Evolutionary conservation across 495 filamentous ascomycete genomes (phyloP).

Genomic region (Mytilinidion resinicola): DNA sequence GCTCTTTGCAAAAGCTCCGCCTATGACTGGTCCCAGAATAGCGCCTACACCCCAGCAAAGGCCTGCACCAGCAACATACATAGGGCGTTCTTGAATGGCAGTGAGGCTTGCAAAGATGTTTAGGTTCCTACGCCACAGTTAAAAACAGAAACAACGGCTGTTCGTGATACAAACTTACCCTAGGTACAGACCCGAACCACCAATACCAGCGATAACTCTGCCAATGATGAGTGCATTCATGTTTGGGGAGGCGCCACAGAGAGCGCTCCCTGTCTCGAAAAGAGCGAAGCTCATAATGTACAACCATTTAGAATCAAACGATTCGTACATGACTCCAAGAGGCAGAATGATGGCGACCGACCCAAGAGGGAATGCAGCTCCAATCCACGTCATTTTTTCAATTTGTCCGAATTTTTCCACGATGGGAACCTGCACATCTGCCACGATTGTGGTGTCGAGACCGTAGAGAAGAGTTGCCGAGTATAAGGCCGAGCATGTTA

Average conservation of each 20-base stretch:
- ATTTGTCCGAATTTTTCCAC: slow-evolving; percentile 26
- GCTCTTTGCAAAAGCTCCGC: no score
- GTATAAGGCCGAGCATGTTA: slow-evolving; percentile 27
- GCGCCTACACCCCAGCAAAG: no score
- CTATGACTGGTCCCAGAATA: no score
- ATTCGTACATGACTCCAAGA: slow-evolving; percentile 8
- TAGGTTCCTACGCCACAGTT: slow-evolving; percentile 4
- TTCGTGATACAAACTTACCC: slow-evolving; percentile 16
- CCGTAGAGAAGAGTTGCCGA: slow-evolving; percentile 32
- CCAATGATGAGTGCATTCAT: slow-evolving; percentile 27
- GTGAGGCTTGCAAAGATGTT: slow-evolving; percentile 18
- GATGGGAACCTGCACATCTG: slow-evolving; percentile 35
- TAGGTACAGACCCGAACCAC: slow-evolving; percentile 24
- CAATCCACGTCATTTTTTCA: slow-evolving; percentile 26
- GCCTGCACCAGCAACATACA: no score
- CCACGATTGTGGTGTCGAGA: slow-evolving; percentile 41
- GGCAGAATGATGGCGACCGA: slow-evolving; percentile 20
- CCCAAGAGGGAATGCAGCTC: slow-evolving; percentile 26
- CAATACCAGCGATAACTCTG: slow-evolving; percentile 18
- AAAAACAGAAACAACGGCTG: no score
- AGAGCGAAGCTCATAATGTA: slow-evolving; percentile 19
- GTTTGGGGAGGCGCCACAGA: slow-evolving; percentile 26
- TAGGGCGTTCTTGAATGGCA: no score
- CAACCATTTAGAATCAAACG: slow-evolving; percentile 27
- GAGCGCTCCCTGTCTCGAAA: slow-evolving; percentile 25